Base-by-base conservation (phyloP, 1,139 yeast genomes). In the Lodderomyces jiufengensis region DNA sequence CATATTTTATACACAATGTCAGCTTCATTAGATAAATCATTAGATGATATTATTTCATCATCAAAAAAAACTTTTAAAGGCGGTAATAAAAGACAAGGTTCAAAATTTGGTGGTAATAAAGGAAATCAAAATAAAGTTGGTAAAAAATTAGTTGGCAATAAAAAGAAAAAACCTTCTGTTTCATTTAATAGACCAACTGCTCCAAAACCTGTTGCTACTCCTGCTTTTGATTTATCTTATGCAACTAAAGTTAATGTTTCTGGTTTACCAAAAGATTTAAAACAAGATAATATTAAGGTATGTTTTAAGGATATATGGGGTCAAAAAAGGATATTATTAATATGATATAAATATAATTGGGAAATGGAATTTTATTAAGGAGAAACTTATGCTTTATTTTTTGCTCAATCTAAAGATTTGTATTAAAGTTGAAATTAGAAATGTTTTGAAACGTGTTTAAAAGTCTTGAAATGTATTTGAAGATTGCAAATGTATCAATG, bases 11-110 rank as follows among this genome's bases (percentile, higher is more conserved):
- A 18, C 5, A 7, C 20, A 18, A 62, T 62, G 67, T 60, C 80
- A 49, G 73, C 84, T 55, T 39, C 48, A 29, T 77, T 92, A 67
- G 97, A 92, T 70, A 84, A 86, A 70, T 87, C 97, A 38, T 80
- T 92, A 58, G 98, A 92, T 70, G 97, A 90, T 55, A 92, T 92
- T 60, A 86, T 92, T 60, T 76, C 95, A 45, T 67, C 86, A 43
- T 56, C 54, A 52, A 65, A 51, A 66, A 69, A 59, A 55, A 46
- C 49, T 36, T 47, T 47, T 46, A 46, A 50, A 50, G 20, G 20
- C 20, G n/a, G n/a, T n/a, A 53, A 42, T 49, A 55, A 35, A 54
- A 64, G 56, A 55, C 47, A 57, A 28, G 54, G 55, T 33, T 51
- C 54, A 40, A 51, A 61, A 44, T 50, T 61, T 33, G 49, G 48